These are phyloP conservation scores for Mycena filopes DNA, from an alignment of 768 basidiomycete genomes.

Conservation along the genomic window DNA sequence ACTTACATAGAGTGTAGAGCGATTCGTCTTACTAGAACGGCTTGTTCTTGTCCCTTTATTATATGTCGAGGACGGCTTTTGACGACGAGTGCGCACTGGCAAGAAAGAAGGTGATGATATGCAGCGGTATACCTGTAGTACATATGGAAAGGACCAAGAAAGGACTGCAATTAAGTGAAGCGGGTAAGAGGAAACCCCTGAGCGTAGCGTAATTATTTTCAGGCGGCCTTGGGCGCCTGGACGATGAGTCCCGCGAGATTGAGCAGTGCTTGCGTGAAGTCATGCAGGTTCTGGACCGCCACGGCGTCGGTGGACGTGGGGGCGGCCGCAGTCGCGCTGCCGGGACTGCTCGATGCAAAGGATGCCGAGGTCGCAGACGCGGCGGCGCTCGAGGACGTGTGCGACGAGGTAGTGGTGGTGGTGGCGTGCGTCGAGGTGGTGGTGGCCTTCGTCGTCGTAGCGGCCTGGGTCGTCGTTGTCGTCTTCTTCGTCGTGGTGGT, in stretches of 20 bases:
- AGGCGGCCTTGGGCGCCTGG: constrained; percentile 4
- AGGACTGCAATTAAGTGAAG: not conserved
- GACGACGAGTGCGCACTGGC: no score
- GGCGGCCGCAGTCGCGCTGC: constrained; percentile 1
- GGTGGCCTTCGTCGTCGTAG: not conserved
- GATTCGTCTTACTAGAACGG: no score
- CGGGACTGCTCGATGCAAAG: not conserved
- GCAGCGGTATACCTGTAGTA: no score
- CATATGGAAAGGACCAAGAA: no score
- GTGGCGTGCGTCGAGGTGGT: constrained; percentile 2
- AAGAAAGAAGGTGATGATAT: no score
- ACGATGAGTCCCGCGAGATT: constrained; percentile 5
- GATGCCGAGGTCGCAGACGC: not conserved
- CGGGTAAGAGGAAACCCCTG: no score
- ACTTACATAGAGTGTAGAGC: not conserved
- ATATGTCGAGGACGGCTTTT: no score
- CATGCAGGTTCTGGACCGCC: constrained; percentile 8
- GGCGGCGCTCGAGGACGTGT: not conserved
- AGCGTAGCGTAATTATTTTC: not conserved
- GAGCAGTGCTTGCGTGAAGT: constrained; percentile 16
- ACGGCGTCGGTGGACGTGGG: not conserved
- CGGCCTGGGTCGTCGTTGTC: not conserved
- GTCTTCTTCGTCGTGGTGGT: constrained; percentile 2
- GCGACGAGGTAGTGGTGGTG: not conserved
- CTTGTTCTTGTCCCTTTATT: no score